A percentile compares a stretch with the other conserved stretches of the same genome.
Evolutionary conservation across 306 rosid genomes (phyloP).

Genomic region (Lagenaria siceraria): DNA sequence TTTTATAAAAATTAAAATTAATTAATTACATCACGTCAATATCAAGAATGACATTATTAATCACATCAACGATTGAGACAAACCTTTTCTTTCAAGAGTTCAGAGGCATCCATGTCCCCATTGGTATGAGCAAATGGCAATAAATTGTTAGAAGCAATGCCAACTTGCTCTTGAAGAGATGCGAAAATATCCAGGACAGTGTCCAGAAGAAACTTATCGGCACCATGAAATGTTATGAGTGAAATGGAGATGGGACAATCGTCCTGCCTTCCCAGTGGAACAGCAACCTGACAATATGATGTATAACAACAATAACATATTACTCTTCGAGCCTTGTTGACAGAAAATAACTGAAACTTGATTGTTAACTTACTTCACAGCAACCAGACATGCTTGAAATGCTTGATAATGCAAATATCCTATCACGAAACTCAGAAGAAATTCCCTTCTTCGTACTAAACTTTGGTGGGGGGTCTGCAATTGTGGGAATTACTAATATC

Average conservation of each 20-base stretch:
- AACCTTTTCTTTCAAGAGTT: slow-evolving; percentile 81
- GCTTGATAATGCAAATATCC: slow-evolving; percentile 25
- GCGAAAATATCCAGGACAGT: slow-evolving; percentile 60
- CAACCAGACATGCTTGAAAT: slow-evolving; percentile 39
- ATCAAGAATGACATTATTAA: neutral
- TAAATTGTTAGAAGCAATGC: slow-evolving; percentile 23
- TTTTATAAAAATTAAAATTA: no score
- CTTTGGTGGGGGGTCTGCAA: slow-evolving; percentile 30
- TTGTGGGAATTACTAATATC: slow-evolving; percentile 29
- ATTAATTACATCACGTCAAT: neutral
- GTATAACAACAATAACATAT: neutral
- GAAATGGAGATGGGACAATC: slow-evolving; percentile 59
- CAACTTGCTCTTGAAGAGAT: slow-evolving; percentile 46
- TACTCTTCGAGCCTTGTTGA: slow-evolving; percentile 5
- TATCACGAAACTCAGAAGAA: slow-evolving; percentile 22
- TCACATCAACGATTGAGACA: neutral
- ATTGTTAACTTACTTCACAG: slow-evolving; percentile 51
- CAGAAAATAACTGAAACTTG: slow-evolving; percentile 7
- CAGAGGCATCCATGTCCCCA: slow-evolving; percentile 56
- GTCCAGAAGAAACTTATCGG: slow-evolving; percentile 85
- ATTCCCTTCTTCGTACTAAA: slow-evolving; percentile 13
- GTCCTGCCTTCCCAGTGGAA: slow-evolving; percentile 60
- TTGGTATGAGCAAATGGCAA: slow-evolving; percentile 40
- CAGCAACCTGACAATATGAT: slow-evolving; percentile 39
- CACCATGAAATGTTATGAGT: slow-evolving; percentile 51